Evolutionary conservation across 768 basidiomycete genomes (phyloP), one percentile per base, ranked within the genome.

Genomic region (Antrodiella citrinella): DNA sequence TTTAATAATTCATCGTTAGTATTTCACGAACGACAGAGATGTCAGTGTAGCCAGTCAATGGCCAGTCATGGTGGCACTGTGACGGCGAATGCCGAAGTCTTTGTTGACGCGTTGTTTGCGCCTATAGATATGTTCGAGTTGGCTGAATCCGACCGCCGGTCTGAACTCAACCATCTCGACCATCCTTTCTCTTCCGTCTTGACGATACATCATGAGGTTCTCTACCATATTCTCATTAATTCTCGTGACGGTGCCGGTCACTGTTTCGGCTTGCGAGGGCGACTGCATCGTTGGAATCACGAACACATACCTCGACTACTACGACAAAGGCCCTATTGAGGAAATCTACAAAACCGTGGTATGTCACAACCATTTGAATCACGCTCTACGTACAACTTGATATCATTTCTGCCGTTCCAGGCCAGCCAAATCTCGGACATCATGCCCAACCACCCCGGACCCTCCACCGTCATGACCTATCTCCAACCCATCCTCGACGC

Each of bases 211-310:
- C 7, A 35, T 35, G 30, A 35, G 15, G 30, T 15, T 35, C 30
- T 35, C 15, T 35, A 15, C 7, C 15, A 35, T 35, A 35, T 7
- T 35, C 30, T 7, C 30, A 35, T 7, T 15, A 35, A 35, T 35
- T 35, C 30, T 35, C 7, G 7, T 35, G 30, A 53, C 59, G 48
- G 56, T 65, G 57, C 69, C 73, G 42, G 59, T 65, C 58, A 59
- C 69, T 39, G 72, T 76, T 51, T 58, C 60, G 30, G 80, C 80
- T 23, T 90, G 86, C 62, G 86, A 89, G 70, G 81, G 79, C 20
- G 76, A 80, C 24, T 88, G 86, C 60, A 84, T 82, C 50, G 63
- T 66, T 15, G 72, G 66, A n/a, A 76, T 81, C 54, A 84, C 83
- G 13, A 70, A 73, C 39, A 73, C 76, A 23, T 80, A 77, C 52